Evolutionary conservation across 345 rosid genomes (phyloP).

Genomic region (Crucihimalaya himalaica): DNA sequence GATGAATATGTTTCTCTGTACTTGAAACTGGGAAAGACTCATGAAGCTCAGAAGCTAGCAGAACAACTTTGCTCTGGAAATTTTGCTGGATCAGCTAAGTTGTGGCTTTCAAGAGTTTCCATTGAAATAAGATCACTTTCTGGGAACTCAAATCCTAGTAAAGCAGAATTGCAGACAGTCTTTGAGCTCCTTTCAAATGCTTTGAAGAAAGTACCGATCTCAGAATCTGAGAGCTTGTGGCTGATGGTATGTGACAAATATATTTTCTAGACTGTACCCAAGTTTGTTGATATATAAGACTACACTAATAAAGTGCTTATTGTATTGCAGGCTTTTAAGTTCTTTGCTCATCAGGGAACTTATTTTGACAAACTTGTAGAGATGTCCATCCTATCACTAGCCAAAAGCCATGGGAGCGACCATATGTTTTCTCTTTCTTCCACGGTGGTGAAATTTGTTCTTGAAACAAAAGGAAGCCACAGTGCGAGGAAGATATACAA

Average conservation of each 20-base stretch:
- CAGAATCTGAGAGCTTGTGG: slow-evolving; percentile 85
- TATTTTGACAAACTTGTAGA: slow-evolving; percentile 74
- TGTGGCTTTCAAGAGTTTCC: slow-evolving; percentile 66
- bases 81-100: slow-evolving; percentile 54
- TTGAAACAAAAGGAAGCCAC: slow-evolving; percentile 64
- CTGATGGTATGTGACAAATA: slow-evolving; percentile 55
- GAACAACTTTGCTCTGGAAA: slow-evolving; percentile 62
- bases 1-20: slow-evolving; percentile 62
- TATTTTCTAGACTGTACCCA: background rate
- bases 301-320: slow-evolving; percentile 2
- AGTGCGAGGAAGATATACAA: slow-evolving; percentile 64
- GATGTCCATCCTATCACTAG: slow-evolving; percentile 54
- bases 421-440: slow-evolving; percentile 70
- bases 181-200: slow-evolving; percentile 57
- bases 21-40: slow-evolving; percentile 58
- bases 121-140: slow-evolving; percentile 55
- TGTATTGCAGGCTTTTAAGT: slow-evolving; percentile 65
- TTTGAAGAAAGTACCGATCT: slow-evolving; percentile 50
- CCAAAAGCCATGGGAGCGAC: slow-evolving; percentile 61
- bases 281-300: background rate
- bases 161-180: slow-evolving; percentile 50
- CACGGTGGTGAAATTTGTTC: slow-evolving; percentile 55
- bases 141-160: slow-evolving; percentile 40
- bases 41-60: slow-evolving; percentile 64
- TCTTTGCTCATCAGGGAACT: slow-evolving; percentile 49